phyloP scores from a whole-genome alignment of 164 flowering plant species.

The Magnolia sinica region DNA sequence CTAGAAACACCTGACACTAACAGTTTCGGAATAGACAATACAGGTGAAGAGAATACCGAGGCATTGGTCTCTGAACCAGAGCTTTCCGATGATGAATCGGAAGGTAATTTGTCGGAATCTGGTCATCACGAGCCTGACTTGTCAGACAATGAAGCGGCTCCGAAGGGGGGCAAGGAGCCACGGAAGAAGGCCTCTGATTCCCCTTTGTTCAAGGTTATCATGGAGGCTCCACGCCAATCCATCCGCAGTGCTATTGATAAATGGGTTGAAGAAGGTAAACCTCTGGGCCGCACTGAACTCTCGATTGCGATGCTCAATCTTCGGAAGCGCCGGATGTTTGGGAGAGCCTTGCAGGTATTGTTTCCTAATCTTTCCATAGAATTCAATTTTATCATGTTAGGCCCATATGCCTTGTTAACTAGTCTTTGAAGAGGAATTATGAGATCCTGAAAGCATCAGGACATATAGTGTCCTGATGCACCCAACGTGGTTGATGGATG shows the following conservation, averaged over 20 bases:
- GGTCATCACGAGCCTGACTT: conserved; percentile 31
- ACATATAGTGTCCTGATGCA: no score
- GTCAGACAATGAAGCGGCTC: conserved; percentile 20
- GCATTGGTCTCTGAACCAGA: conserved; percentile 43
- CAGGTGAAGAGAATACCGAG: conserved; percentile 25
- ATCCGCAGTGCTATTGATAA: conserved; percentile 41
- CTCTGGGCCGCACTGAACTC: conserved; percentile 40
- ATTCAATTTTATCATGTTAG: not conserved
- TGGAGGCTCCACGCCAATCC: conserved; percentile 32
- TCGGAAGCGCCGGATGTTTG: conserved; percentile 47
- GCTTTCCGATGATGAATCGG: conserved; percentile 40
- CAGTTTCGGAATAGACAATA: not conserved
- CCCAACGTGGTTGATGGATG: no score
- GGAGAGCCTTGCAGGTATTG: conserved; percentile 78
- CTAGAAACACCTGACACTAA: conserved; percentile 34
- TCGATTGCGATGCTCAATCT: conserved; percentile 37
- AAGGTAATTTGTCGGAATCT: conserved; percentile 20
- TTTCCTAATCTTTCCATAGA: not conserved
- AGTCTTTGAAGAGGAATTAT: no score
- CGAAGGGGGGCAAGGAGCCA: conserved; percentile 14
- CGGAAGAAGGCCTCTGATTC: conserved; percentile 15
- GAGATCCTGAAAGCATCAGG: no score
- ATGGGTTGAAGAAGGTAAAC: conserved; percentile 66
- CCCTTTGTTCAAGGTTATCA: conserved; percentile 37
- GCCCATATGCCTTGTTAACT: no score